Conservation (phyloP, 148 eudicot genomes). For the Fagopyrum tataricum region DNA sequence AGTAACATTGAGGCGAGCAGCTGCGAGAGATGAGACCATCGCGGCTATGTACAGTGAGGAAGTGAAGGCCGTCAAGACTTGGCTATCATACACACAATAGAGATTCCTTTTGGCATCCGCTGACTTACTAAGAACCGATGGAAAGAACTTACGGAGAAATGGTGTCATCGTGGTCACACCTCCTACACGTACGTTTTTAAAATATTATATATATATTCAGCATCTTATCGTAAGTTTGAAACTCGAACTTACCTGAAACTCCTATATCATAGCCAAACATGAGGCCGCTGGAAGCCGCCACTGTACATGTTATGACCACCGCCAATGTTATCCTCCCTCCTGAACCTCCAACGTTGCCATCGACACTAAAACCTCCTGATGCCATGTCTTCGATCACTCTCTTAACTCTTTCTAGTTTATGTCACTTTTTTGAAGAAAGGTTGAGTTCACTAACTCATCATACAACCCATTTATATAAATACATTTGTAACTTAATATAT, state of each 20-base stretch:
- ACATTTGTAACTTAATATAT: too few relatives aligned
- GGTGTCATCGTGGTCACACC: slow-evolving; percentile 21
- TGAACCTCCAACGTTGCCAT: slow-evolving; percentile 4
- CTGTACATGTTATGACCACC: slow-evolving; percentile 15
- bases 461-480: too few relatives aligned
- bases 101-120: slow-evolving; percentile 4
- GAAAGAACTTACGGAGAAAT: slow-evolving; percentile 20
- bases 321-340: slow-evolving; percentile 18
- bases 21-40: neutral
- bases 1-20: slow-evolving; percentile 10
- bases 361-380: slow-evolving; percentile 8
- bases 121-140: neutral
- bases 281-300: slow-evolving; percentile 14
- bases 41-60: slow-evolving; percentile 17
- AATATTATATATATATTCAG: too few relatives aligned
- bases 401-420: neutral
- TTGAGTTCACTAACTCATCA: neutral
- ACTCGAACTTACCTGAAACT: neutral
- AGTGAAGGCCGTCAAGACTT: slow-evolving; percentile 20
- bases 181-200: slow-evolving; percentile 7
- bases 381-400: slow-evolving; percentile 16
- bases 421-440: neutral
- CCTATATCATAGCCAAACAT: slow-evolving; percentile 15
- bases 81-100: slow-evolving; percentile 15
- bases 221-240: too few relatives aligned